Evolutionary conservation across 2,329 filamentous ascomycete genomes (phyloP), one percentile per base, ranked within the genome.

Genomic region (Teratosphaeria pseudoeucalypti): DNA sequence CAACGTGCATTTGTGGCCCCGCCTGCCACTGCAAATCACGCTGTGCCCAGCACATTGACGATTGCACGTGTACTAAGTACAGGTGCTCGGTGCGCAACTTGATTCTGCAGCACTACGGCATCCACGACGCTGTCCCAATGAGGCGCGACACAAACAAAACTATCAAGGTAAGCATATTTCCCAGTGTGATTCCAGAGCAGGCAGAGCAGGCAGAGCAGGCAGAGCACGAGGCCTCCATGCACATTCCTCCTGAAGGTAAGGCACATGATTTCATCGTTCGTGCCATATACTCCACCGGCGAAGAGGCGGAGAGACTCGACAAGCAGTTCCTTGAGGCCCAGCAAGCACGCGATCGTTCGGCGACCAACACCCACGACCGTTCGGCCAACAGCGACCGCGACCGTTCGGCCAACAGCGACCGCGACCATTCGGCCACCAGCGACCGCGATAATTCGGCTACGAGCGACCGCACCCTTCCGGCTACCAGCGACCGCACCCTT

Each of bases 51-150:
- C 27, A 32, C 58, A 52, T 12, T 26, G 54, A 57, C 6, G 32
- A 29, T 7, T 59, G 58, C 55, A 53, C 58, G n/a, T 59, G 58
- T 39, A 19, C 19, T 9, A 53, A 56, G 19, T 54, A 53, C 29
- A 34, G 54, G n/a, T 34, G 19, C 55, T 27, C 34, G 14, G 39
- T 56, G 39, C 55, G 55, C 55, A 37, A 37, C 6, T 23, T 56
- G 27, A 54, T 57, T 27, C 39, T 37, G 9, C n/a, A 58, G n/a
- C 54, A 59, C 52, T 32, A 58, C 54, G 43, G 43, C 26, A 34
- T 49, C 52, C 49, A 52, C 29, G 37, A 55, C 11, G 39, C 39
- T 11, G 43, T 49, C 5, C 43, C 43, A 49, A 49, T 10, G 43
- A 49, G n/a, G 19, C 16, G n/a, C 43, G 43, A 23, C 16, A 49